Conservation (phyloP, 495 filamentous ascomycete genomes). For the Amorphotheca resinae region DNA sequence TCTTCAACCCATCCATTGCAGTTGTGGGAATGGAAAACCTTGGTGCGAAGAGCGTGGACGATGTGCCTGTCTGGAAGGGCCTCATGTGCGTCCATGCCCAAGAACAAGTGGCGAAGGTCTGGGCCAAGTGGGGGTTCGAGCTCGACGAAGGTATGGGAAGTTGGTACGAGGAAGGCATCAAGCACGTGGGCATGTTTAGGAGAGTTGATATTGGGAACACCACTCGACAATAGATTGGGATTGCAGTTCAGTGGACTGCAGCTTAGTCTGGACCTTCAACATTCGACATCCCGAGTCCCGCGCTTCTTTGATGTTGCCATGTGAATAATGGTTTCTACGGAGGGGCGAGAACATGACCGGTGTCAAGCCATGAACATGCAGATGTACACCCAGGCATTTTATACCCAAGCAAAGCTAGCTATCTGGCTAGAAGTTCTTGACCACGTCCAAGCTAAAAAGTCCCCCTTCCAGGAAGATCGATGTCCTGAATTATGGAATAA, state of each 20-base stretch:
- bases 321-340: too few relatives aligned
- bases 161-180: conserved; percentile 78
- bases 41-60: conserved; percentile 19
- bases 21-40: conserved; percentile 20
- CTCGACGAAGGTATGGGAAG: conserved; percentile 55
- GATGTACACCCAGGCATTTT: too few relatives aligned
- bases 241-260: background rate
- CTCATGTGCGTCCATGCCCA: conserved; percentile 67
- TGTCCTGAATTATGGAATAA: too few relatives aligned
- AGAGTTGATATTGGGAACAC: conserved; percentile 18
- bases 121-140: conserved; percentile 54
- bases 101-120: conserved; percentile 44
- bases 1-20: conserved; percentile 33
- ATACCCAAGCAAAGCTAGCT: too few relatives aligned
- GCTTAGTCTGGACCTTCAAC: background rate
- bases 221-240: background rate
- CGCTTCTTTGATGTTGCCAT: too few relatives aligned
- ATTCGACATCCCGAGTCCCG: background rate
- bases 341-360: too few relatives aligned
- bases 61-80: conserved; percentile 47
- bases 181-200: conserved; percentile 69
- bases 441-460: too few relatives aligned
- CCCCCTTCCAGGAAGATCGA: too few relatives aligned
- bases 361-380: too few relatives aligned
- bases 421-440: too few relatives aligned